Percentiles rank a stretch among this genome's conserved stretches.
Conservation (phyloP, 2,329 filamentous ascomycete species). For the Alternaria ventricosa region DNA sequence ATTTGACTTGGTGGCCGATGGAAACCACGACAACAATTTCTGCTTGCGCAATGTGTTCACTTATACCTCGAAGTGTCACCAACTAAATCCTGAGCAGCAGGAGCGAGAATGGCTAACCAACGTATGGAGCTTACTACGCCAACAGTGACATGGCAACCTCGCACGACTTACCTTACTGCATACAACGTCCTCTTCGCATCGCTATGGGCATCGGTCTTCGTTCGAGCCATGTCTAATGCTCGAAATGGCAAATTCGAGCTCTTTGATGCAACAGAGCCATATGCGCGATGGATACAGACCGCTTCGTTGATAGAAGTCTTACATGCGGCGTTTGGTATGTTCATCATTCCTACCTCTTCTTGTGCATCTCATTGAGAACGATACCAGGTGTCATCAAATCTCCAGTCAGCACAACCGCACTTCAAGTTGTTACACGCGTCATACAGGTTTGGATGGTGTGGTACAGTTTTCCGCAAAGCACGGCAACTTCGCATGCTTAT, state of each 20-base stretch:
- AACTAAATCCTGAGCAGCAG: neutral
- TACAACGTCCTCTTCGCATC: constrained; percentile 30
- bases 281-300: constrained; percentile 29
- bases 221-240: constrained; percentile 2
- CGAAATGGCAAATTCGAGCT: constrained; percentile 1
- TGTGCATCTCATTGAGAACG: neutral
- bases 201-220: constrained; percentile 24
- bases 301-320: constrained; percentile 28
- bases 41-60: constrained; percentile 4
- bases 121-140: neutral
- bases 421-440: constrained; percentile 31
- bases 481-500: constrained; percentile 25
- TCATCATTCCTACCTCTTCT: neutral
- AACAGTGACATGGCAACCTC: neutral
- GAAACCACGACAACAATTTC: constrained; percentile 2
- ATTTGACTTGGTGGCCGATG: constrained; percentile 3
- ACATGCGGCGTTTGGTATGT: constrained; percentile 26
- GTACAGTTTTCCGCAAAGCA: constrained; percentile 26
- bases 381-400: constrained; percentile 30
- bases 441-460: constrained; percentile 41
- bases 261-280: constrained; percentile 20
- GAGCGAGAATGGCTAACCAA: neutral
- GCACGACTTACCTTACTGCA: constrained; percentile 25
- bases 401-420: constrained; percentile 29
- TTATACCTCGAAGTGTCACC: neutral